Percentiles rank a stretch among this genome's conserved stretches.
phyloP scores from a whole-genome alignment of 2,329 filamentous ascomycete genomes.

The Fusarium tupiense region DNA sequence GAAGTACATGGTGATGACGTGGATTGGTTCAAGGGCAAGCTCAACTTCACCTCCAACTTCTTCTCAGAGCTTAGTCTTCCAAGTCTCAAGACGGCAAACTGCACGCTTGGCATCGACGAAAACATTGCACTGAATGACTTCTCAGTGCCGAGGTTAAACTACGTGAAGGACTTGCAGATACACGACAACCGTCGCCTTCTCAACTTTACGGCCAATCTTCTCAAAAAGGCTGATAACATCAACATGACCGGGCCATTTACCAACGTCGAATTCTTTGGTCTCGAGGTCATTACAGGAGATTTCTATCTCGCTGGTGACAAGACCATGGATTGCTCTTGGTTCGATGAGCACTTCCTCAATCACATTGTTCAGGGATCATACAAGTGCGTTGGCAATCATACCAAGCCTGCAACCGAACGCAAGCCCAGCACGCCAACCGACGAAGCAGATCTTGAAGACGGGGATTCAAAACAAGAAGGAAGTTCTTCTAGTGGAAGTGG shows the following conservation, averaged over 20 bases:
- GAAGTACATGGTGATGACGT: neutral
- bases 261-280: neutral
- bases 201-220: neutral
- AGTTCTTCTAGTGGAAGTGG: fast-evolving
- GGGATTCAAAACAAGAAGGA: neutral
- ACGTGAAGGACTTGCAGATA: fast-evolving
- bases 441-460: neutral
- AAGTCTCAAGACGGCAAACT: fast-evolving
- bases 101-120: neutral
- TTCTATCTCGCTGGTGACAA: fast-evolving
- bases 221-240: neutral
- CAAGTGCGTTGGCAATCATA: neutral
- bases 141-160: neutral
- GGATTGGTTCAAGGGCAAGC: neutral
- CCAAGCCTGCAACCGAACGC: neutral
- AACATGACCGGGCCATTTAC: neutral
- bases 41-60: neutral
- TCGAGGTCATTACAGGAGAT: neutral
- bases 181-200: neutral
- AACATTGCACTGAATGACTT: neutral
- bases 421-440: neutral
- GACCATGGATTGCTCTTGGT: neutral
- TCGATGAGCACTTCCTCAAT: neutral
- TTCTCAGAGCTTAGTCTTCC: neutral
- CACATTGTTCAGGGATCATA: neutral